Evolutionary conservation across 2,329 filamentous ascomycete genomes (phyloP).

Genomic region (Colletotrichum tropicicola): DNA sequence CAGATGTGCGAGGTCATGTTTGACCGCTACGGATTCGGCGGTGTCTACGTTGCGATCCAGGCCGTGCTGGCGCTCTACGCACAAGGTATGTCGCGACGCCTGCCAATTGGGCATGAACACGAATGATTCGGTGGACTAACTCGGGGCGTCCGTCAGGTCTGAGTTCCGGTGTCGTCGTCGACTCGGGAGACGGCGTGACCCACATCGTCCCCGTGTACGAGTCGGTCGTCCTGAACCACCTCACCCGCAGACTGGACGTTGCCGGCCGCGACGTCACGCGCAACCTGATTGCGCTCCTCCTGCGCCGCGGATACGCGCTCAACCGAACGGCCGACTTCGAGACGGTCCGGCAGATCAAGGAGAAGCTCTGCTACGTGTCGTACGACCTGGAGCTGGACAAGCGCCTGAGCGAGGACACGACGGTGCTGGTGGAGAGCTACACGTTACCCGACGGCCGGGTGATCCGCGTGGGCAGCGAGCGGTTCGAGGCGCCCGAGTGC

Average conservation of each 20-base stretch:
- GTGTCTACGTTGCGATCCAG: slow-evolving; percentile 98
- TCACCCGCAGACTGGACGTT: slow-evolving; percentile 92
- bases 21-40: slow-evolving; percentile 94
- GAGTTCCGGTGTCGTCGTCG: slow-evolving; percentile 95
- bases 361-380: slow-evolving; percentile 99
- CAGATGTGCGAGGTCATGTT: slow-evolving; percentile 99
- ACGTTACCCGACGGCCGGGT: slow-evolving; percentile 96
- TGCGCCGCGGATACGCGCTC: slow-evolving; percentile 93
- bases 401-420: slow-evolving; percentile 95
- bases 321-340: slow-evolving; percentile 99
- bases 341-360: slow-evolving; percentile 98
- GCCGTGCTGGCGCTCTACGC: slow-evolving; percentile 96
- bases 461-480: slow-evolving; percentile 94
- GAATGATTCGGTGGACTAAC: background rate
- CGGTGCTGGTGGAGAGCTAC: slow-evolving; percentile 96
- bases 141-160: slow-evolving; percentile 65
- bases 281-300: slow-evolving; percentile 93
- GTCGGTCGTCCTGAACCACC: slow-evolving; percentile 95
- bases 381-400: slow-evolving; percentile 98
- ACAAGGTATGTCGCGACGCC: slow-evolving; percentile 70
- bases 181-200: slow-evolving; percentile 97
- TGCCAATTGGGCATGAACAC: background rate
- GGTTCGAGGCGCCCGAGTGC: slow-evolving; percentile 97
- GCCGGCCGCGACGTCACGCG: slow-evolving; percentile 98
- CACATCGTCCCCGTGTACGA: slow-evolving; percentile 99